Evolutionary conservation across 1,284 basidiomycete species (phyloP).

Genomic region (Irpex lacteus): DNA sequence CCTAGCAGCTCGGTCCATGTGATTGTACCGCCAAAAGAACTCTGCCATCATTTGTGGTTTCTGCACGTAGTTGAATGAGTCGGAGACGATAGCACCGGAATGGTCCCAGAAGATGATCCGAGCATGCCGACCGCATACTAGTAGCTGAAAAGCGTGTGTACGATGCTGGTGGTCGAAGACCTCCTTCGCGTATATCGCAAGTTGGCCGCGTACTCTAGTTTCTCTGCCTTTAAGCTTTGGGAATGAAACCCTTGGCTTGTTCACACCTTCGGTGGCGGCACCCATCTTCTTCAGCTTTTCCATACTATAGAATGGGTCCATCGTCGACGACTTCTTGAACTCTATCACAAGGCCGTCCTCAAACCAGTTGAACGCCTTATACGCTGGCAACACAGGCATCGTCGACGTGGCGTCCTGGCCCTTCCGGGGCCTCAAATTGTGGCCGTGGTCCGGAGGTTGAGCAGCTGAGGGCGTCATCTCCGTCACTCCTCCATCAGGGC

Average conservation of each 20-base stretch:
- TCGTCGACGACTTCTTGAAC: neutral
- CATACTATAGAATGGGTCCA: neutral
- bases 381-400: too few relatives aligned
- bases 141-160: constrained; percentile 22
- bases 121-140: constrained; percentile 20
- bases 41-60: constrained; percentile 19
- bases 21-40: constrained; percentile 27
- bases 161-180: constrained; percentile 4
- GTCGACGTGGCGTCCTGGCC: too few relatives aligned
- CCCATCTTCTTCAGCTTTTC: neutral
- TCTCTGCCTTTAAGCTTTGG: neutral
- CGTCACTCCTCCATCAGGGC: neutral
- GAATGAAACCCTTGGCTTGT: neutral
- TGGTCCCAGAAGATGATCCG: constrained; percentile 30
- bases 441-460: too few relatives aligned
- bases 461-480: neutral
- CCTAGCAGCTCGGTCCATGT: too few relatives aligned
- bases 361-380: neutral
- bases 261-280: neutral
- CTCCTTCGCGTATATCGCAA: neutral
- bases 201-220: neutral
- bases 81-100: constrained; percentile 26
- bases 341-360: neutral
- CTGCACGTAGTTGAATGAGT: constrained; percentile 23
- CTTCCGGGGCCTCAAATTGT: too few relatives aligned